Evolutionary conservation across 441 rosid species (phyloP), one percentile per base, ranked within the genome.

Genomic region (Melastoma candidum): DNA sequence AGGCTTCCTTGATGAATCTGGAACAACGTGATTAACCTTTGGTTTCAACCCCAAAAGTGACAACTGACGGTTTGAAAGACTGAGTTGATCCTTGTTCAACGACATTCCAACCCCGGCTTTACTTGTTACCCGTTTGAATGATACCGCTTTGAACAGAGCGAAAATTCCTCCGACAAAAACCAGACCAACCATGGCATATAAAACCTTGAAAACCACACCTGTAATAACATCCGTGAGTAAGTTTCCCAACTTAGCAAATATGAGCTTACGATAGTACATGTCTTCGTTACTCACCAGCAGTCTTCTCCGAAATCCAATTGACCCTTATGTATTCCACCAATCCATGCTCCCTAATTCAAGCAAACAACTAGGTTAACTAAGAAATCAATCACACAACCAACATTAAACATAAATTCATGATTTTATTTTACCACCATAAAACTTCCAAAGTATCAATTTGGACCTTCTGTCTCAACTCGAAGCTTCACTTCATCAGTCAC

Each of bases 21-120:
- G 61, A 56, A 49, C 63, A 58, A 60, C 52, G 51, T 72, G 71
- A 47, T 82, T 79, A 59, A 63, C 59, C 63, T 75, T 85, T 44
- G 83, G 79, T 80, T 82, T 85, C 54, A 79, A 29, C 52, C 97
- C 94, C 63, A 92, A 64, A 62, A 92, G 85, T 29, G 71, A 79
- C 56, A 88, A 74, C 66, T 92, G 97, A 39, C 69, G 90, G 64
- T 52, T 71, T 11, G 95, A 68, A 66, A 92, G 73, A 50, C 26
- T 10, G 45, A 75, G 71, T 64, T 77, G 87, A 68, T 74, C 76
- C 71, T 70, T 79, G 39, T 72, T 58, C 61, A 81, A 66, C 54
- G 49, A 46, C 29, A 56, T 44, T 25, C 69, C 60, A 13, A 44
- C 73, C 66, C 61, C 57, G 12, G 50, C 51, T 54, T 47, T 51